Percentiles rank a stretch among this genome's conserved stretches.
phyloP scores from a whole-genome alignment of 495 filamentous ascomycete species.

The Penicillium waksmanii region DNA sequence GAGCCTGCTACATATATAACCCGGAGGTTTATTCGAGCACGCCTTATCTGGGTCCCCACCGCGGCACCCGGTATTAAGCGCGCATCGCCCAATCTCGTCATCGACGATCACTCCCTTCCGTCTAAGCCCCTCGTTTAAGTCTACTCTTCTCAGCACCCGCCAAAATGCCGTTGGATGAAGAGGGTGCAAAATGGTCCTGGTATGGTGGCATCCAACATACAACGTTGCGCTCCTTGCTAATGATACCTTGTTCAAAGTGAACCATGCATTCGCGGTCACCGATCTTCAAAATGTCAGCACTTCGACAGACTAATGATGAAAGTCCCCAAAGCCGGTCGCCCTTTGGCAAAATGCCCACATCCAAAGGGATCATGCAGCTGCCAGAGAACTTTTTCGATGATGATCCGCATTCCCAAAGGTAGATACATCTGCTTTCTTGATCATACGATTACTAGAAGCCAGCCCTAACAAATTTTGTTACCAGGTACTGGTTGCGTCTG shows the following conservation, averaged over 20 bases:
- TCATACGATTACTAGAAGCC: slow-evolving; percentile 2
- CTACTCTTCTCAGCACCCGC: background rate
- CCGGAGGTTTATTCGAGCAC: background rate
- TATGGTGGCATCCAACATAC: slow-evolving; percentile 14
- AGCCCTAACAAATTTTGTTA: slow-evolving; percentile 30
- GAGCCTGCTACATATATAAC: background rate
- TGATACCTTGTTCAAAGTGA: slow-evolving; percentile 51
- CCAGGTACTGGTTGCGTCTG: background rate
- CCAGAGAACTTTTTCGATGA: slow-evolving; percentile 53
- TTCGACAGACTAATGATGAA: slow-evolving; percentile 74
- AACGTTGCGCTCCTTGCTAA: slow-evolving; percentile 11
- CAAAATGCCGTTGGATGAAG: slow-evolving; percentile 53
- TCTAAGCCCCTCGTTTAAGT: slow-evolving; percentile 1
- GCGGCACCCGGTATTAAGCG: too few species aligned
- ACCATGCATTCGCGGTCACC: slow-evolving; percentile 84
- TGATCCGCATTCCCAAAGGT: slow-evolving; percentile 57
- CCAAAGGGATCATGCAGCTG: slow-evolving; percentile 64
- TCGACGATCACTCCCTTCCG: slow-evolving; percentile 1
- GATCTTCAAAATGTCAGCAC: slow-evolving; percentile 83
- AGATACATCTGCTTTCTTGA: slow-evolving; percentile 1
- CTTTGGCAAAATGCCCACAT: slow-evolving; percentile 77
- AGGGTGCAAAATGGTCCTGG: slow-evolving; percentile 57
- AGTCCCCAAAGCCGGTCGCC: slow-evolving; percentile 79
- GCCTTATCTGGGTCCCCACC: too few species aligned
- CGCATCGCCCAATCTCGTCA: slow-evolving; percentile 1